Conservation (phyloP, 1,284 basidiomycete species). For the Sporisorium scitamineum region DNA sequence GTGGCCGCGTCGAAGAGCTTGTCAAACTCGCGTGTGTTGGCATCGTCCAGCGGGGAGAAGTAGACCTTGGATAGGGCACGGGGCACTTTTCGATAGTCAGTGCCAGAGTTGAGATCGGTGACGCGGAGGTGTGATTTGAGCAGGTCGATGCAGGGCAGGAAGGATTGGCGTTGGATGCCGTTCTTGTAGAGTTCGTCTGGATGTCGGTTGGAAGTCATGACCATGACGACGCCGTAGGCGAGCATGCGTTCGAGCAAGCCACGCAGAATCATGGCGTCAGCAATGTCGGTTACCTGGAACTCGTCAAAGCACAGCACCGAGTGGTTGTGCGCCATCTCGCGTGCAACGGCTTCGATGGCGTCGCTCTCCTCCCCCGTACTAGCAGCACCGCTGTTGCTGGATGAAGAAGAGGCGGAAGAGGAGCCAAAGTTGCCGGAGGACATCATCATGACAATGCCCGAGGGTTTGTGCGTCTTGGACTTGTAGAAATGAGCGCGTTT, state of each 20-base stretch:
- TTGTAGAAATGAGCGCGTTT: conserved; percentile 83
- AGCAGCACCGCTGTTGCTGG: not conserved
- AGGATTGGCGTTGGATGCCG: conserved; percentile 96
- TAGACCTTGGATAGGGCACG: conserved; percentile 84
- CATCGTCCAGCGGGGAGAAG: conserved; percentile 80
- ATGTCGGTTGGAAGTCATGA: conserved; percentile 98
- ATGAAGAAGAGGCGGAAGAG: conserved; percentile 5
- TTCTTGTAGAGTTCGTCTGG: conserved; percentile 98
- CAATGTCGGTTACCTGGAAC: conserved; percentile 99
- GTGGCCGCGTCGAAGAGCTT: conserved; percentile 84
- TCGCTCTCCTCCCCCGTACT: conserved; percentile 74
- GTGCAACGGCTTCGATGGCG: conserved; percentile 87
- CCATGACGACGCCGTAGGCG: conserved; percentile 88
- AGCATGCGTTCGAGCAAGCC: conserved; percentile 86
- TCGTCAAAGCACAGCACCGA: conserved; percentile 94
- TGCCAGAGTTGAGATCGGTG: conserved; percentile 92
- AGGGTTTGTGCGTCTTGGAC: conserved; percentile 61
- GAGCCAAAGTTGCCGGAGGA: conserved; percentile 21
- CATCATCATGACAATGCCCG: conserved; percentile 65
- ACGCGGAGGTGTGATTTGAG: conserved; percentile 88
- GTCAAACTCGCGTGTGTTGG: conserved; percentile 78
- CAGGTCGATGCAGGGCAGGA: conserved; percentile 93
- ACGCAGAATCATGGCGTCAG: conserved; percentile 96
- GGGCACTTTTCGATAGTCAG: conserved; percentile 74
- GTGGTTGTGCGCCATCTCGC: conserved; percentile 80